Conservation (phyloP, 139 green algal genomes). For the Nannochloris sp. region DNA sequence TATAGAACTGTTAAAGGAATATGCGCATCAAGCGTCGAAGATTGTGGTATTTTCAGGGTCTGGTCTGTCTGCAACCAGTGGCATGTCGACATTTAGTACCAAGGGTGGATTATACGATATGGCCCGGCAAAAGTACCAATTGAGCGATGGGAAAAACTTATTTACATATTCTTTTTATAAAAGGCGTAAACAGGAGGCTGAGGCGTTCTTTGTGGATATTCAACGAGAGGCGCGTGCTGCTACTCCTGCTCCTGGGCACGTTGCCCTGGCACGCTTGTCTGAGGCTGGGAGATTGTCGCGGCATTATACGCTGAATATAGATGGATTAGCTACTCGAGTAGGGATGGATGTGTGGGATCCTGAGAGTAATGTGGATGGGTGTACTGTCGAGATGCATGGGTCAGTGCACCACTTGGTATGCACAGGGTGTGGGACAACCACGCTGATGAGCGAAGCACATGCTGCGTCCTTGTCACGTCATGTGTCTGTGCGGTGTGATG, state of each 20-base stretch:
- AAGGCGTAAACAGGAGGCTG: conserved; percentile 24
- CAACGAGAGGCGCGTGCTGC: conserved; percentile 53
- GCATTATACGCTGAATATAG: conserved; percentile 93
- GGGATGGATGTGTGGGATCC: conserved; percentile 81
- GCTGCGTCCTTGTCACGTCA: conserved; percentile 28
- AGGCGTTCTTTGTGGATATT: conserved; percentile 79
- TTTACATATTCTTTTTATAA: conserved; percentile 84
- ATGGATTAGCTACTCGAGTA: conserved; percentile 62
- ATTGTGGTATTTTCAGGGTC: conserved; percentile 79
- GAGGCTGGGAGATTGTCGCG: conserved; percentile 46
- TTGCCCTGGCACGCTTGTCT: conserved; percentile 39
- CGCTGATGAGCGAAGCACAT: conserved; percentile 26
- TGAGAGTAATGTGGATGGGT: conserved; percentile 48
- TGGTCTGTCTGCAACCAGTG: conserved; percentile 67
- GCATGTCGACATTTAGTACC: conserved; percentile 85
- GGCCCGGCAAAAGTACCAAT: conserved; percentile 57
- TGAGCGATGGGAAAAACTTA: conserved; percentile 74
- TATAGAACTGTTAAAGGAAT: not conserved
- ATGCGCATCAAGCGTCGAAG: not conserved
- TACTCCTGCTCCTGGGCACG: conserved; percentile 40
- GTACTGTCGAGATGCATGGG: conserved; percentile 85
- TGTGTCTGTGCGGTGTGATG: not conserved
- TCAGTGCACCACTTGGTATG: conserved; percentile 59
- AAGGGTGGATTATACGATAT: conserved; percentile 77
- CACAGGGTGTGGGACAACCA: conserved; percentile 31